These are phyloP conservation scores for Fusarium verticillioides DNA, from an alignment of 2,329 filamentous ascomycete species.

Conservation along the genomic window DNA sequence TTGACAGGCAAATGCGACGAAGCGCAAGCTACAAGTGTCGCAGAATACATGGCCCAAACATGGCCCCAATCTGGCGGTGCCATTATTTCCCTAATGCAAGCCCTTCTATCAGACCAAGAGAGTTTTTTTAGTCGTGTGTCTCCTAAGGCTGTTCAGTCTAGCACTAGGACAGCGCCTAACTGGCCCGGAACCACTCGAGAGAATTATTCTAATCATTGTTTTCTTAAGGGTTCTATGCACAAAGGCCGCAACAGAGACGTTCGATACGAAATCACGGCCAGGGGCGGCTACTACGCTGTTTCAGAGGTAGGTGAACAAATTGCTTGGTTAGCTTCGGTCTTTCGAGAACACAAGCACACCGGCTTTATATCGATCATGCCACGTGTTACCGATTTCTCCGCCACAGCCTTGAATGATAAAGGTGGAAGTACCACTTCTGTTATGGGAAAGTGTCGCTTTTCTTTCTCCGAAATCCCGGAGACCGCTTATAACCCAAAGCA, in stretches of 20 bases:
- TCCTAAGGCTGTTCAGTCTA: rapidly evolving
- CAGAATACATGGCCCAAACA: constrained; percentile 6
- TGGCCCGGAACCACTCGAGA: neutral
- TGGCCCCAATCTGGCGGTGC: neutral
- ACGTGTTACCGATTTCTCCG: rapidly evolving
- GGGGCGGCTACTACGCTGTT: neutral
- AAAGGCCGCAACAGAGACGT: too few relatives aligned
- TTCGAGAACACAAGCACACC: neutral
- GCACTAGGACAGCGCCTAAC: rapidly evolving
- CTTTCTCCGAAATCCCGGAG: rapidly evolving
- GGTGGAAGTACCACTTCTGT: rapidly evolving
- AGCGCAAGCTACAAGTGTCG: neutral
- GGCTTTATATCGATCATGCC: neutral
- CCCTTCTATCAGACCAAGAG: neutral
- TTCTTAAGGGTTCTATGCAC: neutral
- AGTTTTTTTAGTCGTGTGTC: rapidly evolving
- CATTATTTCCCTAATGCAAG: neutral
- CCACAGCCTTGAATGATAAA: rapidly evolving
- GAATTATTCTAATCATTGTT: rapidly evolving
- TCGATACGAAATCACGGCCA: neutral
- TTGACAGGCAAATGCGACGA: neutral
- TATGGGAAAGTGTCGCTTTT: neutral
- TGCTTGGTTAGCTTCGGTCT: constrained; percentile 1
- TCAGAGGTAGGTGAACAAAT: constrained; percentile 20
- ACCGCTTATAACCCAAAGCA: too few relatives aligned